These are phyloP conservation scores for Leptographium lundbergii DNA, from an alignment of 2,329 filamentous ascomycete species.

Conservation along the genomic window DNA sequence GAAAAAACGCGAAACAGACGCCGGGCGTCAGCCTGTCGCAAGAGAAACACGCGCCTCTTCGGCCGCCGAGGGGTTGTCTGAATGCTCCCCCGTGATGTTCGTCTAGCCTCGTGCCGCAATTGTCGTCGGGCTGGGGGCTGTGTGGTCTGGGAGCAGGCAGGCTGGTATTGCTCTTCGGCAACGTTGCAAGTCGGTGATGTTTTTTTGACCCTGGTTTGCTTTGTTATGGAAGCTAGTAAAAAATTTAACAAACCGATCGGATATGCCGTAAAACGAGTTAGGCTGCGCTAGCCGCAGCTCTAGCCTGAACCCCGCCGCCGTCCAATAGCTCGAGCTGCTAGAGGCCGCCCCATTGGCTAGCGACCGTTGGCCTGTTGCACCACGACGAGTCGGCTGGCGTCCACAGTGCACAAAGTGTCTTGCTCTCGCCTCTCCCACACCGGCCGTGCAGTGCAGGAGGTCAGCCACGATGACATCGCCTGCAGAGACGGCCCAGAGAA, in stretches of 20 bases:
- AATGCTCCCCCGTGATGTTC: neutral
- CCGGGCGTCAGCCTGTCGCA: neutral
- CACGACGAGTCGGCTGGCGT: too few relatives aligned
- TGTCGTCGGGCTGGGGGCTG: neutral
- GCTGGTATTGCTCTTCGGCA: neutral
- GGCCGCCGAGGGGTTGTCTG: neutral
- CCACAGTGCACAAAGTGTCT: neutral
- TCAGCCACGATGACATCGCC: slow-evolving; percentile 2
- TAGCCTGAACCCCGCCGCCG: slow-evolving; percentile 3
- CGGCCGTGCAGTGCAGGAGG: neutral
- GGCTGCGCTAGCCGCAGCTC: slow-evolving; percentile 6
- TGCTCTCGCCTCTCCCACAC: neutral
- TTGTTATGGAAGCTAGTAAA: neutral
- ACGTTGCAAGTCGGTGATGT: neutral
- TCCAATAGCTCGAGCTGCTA: neutral
- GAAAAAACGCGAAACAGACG: neutral
- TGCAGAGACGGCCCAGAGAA: slow-evolving; percentile 6
- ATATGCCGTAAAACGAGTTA: neutral
- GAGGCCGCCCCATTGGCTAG: slow-evolving; percentile 2
- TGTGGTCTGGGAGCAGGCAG: neutral
- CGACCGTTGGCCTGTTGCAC: slow-evolving; percentile 1
- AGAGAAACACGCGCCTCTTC: neutral
- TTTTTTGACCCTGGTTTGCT: neutral
- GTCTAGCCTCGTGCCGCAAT: neutral
- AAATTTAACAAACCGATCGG: slow-evolving; percentile 1